Evolutionary conservation across 345 rosid species (phyloP).

Genomic region (Brassica carinata): DNA sequence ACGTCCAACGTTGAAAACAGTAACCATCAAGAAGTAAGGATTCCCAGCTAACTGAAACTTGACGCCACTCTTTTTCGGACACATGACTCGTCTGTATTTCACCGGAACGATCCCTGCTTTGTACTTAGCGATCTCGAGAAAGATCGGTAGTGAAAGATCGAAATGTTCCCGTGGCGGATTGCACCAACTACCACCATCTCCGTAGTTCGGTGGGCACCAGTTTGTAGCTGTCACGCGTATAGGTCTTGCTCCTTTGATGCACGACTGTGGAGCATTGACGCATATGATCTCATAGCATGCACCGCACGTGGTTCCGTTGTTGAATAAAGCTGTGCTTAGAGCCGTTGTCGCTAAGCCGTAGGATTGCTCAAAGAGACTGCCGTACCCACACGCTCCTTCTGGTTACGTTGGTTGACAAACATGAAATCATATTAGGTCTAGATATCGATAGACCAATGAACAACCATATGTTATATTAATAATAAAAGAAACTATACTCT

Average conservation of each 20-base stretch:
- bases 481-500: not conserved
- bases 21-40: constrained; percentile 28
- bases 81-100: constrained; percentile 30
- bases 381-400: constrained; percentile 96
- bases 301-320: constrained; percentile 80
- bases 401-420: not conserved
- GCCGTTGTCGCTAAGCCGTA: constrained; percentile 91
- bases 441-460: not conserved
- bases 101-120: constrained; percentile 46
- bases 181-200: constrained; percentile 41
- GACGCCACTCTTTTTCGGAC: constrained; percentile 14
- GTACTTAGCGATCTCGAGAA: constrained; percentile 34
- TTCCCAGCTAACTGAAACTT: constrained; percentile 16
- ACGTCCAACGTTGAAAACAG: constrained; percentile 19
- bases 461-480: not conserved
- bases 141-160: constrained; percentile 45
- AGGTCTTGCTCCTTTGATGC: constrained; percentile 41
- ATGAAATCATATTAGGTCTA: not conserved
- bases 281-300: constrained; percentile 61
- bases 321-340: constrained; percentile 78
- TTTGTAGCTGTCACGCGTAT: constrained; percentile 59
- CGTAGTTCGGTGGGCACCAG: constrained; percentile 48
- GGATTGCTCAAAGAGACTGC: constrained; percentile 74
- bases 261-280: constrained; percentile 48
- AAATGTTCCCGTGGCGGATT: constrained; percentile 50